Evolutionary conservation across 2,329 filamentous ascomycete species (phyloP).

Genomic region (Biscogniauxia mediterranea): DNA sequence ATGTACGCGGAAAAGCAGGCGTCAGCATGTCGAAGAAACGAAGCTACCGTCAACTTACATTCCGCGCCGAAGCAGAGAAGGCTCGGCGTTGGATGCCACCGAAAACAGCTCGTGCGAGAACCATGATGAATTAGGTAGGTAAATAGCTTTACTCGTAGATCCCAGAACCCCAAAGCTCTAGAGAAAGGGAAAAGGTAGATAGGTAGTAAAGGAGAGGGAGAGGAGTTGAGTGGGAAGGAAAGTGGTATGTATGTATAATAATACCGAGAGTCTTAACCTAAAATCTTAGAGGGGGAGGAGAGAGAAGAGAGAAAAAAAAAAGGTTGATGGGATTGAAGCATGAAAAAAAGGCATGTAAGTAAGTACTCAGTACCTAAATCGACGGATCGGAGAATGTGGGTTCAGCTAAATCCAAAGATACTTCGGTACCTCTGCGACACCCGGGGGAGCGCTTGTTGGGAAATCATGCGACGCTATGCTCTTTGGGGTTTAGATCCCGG

Average conservation of each 20-base stretch:
- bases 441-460: background rate
- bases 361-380: too few relatives aligned
- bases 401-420: background rate
- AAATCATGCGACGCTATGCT: background rate
- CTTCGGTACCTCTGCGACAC: background rate
- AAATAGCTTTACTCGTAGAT: background rate
- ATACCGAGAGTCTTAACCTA: too few relatives aligned
- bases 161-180: background rate
- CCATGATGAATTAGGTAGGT: slow-evolving; percentile 20
- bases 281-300: too few relatives aligned
- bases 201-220: too few relatives aligned
- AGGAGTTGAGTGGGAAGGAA: too few relatives aligned
- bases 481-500: background rate
- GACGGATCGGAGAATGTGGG: background rate
- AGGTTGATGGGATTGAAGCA: background rate
- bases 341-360: background rate
- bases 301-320: background rate
- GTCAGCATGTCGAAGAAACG: slow-evolving; percentile 13
- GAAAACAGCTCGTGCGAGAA: slow-evolving; percentile 33
- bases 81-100: slow-evolving; percentile 66
- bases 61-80: slow-evolving; percentile 76
- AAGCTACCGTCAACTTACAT: slow-evolving; percentile 53
- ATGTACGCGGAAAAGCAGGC: slow-evolving; percentile 9
- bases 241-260: too few relatives aligned
- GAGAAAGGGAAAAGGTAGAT: background rate